Conservation (phyloP, 2,329 filamentous ascomycete species). For the Botryotinia calthae region DNA sequence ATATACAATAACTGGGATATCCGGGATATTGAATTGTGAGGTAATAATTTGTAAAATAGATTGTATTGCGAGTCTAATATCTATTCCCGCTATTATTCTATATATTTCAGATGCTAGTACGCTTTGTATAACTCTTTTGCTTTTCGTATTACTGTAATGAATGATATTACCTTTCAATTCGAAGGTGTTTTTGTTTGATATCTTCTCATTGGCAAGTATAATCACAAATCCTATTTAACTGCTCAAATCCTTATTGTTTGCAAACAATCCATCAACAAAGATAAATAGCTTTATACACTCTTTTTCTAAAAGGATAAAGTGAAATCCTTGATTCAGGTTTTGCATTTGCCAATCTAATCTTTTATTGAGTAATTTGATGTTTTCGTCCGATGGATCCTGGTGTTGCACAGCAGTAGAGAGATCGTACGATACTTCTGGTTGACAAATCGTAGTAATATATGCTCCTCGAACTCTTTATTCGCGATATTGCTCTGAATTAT, state of each 20-base stretch:
- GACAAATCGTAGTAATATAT: conserved; percentile 16
- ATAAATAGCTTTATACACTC: too few species aligned
- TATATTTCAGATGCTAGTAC: neutral
- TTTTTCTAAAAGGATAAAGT: conserved; percentile 17
- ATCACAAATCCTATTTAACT: conserved; percentile 28
- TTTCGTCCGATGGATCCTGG: neutral
- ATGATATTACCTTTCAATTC: conserved; percentile 23
- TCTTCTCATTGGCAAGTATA: conserved; percentile 23
- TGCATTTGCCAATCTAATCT: conserved; percentile 19
- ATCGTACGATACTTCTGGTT: conserved; percentile 17
- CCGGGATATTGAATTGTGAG: too few species aligned
- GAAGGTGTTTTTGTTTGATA: conserved; percentile 19
- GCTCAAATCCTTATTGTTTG: conserved; percentile 28
- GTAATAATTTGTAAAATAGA: too few species aligned
- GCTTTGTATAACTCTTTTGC: conserved; percentile 23
- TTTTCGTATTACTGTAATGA: conserved; percentile 25
- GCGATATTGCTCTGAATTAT: neutral
- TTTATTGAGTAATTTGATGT: conserved; percentile 21
- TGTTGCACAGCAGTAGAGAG: conserved; percentile 2
- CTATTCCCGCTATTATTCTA: too few species aligned
- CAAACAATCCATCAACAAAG: conserved; percentile 22
- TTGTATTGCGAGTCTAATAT: too few species aligned
- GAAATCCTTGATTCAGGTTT: conserved; percentile 10
- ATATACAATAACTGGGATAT: too few species aligned
- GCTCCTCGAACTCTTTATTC: conserved; percentile 1